Percentiles rank a stretch among this genome's conserved stretches.
Conservation (phyloP, 1,284 basidiomycete species). For the Microbotryomycetes sp. region DNA sequence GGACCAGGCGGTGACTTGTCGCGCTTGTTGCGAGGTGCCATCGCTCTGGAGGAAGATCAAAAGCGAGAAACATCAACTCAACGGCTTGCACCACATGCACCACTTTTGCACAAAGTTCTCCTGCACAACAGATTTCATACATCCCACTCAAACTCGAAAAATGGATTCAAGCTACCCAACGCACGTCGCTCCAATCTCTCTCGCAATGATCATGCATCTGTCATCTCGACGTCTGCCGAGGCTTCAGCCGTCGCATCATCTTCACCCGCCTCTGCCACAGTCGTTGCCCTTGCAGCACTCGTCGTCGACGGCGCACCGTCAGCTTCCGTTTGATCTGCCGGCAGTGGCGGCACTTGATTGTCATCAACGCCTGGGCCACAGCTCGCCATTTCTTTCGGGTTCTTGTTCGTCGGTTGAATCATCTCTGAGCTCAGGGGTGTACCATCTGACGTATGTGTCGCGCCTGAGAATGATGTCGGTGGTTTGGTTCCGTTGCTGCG, state of each 20-base stretch:
- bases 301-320: constrained; percentile 16
- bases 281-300: constrained; percentile 29
- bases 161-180: no score
- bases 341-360: neutral
- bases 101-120: no score
- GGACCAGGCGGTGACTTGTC: neutral
- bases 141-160: no score
- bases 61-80: no score
- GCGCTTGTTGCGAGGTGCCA: no score
- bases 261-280: constrained; percentile 6
- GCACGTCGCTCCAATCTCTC: no score
- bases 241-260: constrained; percentile 12
- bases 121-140: no score
- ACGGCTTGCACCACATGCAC: no score
- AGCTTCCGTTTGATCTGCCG: neutral
- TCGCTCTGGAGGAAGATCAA: no score
- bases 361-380: neutral
- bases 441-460: neutral
- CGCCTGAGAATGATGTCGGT: neutral
- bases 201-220: neutral
- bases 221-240: neutral
- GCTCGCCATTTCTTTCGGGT: neutral
- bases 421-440: neutral
- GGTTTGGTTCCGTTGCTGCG: neutral
- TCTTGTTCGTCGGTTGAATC: neutral